phyloP scores from a whole-genome alignment of 345 rosid species.

The Populus davidiana region DNA sequence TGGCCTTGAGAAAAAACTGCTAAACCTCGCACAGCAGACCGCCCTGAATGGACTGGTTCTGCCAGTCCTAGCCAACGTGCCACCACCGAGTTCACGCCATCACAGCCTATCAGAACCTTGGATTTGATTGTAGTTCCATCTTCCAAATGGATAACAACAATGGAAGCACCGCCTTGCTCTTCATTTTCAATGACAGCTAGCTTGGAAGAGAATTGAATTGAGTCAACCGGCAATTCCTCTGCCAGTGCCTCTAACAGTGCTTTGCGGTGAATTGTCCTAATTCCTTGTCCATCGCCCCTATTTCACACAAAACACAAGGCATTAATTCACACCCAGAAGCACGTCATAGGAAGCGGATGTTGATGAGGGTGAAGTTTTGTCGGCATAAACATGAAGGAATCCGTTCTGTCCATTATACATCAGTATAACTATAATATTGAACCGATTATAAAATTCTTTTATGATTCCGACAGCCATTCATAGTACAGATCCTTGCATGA shows the following conservation, averaged over 20 bases:
- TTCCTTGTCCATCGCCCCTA: background rate
- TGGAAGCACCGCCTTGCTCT: constrained; percentile 5
- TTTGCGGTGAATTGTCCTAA: constrained; percentile 24
- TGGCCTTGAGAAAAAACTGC: constrained; percentile 19
- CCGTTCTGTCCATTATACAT: too few species aligned
- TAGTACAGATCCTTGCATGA: too few species aligned
- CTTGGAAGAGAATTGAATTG: constrained; percentile 37
- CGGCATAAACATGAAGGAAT: too few species aligned
- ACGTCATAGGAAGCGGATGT: too few species aligned
- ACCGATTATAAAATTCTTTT: too few species aligned
- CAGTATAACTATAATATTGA: too few species aligned
- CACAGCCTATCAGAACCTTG: constrained; percentile 44
- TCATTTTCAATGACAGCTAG: constrained; percentile 21
- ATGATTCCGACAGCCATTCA: too few species aligned
- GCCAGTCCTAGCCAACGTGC: too few species aligned
- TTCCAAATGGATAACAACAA: constrained; percentile 19
- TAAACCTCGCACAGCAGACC: too few species aligned
- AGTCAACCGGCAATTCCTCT: constrained; percentile 27
- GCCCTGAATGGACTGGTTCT: too few species aligned
- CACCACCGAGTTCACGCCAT: constrained; percentile 15
- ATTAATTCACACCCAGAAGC: too few species aligned
- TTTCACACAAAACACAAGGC: background rate
- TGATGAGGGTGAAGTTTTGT: too few species aligned
- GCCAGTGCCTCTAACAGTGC: constrained; percentile 31
- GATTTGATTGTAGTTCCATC: constrained; percentile 37